Evolutionary conservation across 2,329 filamentous ascomycete genomes (phyloP), one percentile per base, ranked within the genome.

Genomic region (Aspergillus terreus): DNA sequence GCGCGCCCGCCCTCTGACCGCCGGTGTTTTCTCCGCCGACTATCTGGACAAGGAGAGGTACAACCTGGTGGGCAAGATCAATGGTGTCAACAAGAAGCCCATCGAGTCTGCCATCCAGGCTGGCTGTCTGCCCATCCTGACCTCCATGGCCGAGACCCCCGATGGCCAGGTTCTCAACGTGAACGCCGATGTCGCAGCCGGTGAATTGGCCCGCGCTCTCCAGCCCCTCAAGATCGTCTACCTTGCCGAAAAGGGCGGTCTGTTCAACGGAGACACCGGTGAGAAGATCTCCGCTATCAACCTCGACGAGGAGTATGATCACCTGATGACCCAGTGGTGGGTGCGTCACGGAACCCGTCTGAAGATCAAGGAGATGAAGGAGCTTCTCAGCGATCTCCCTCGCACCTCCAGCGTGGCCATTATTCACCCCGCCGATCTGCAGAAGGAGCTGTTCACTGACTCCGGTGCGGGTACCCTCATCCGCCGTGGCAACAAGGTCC

Each of bases 341-440:
- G 94, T 95, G 72, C 86, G 90, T 67, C 95, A 94, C 69, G 94
- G 94, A 57, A 97, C 92, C 35, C 84, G 92, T 57, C 81, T 97
- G 58, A 99, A 99, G 85, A 97, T 99, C 72, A 90, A 88, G 76
- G 91, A 99, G 76, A 95, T 95, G 76, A 95, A 96, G 79, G 91
- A 95, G 53, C 82, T 99, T 25, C 78, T 99, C 47, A 89, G 90
- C 62, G 86, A 88, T 46, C 83, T 99, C 15, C 94, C 94, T 47
- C 86, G 90, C 63, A 92, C 89, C 51, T 96, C 92, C 15, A 95
- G 90, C 63, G 92, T 99, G 46, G 94, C 94, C 55, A 97, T 99
- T 65, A 99, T 97, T 62, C 92, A 97, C 74, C 92, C 94, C 2
- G 91, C 89, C 58, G 92, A 95, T 70, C 80, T 99, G 41, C 92